Percentiles rank a stretch among this genome's conserved stretches.
phyloP scores from a whole-genome alignment of 2,329 filamentous ascomycete genomes.

The Cladophialophora exuberans region DNA sequence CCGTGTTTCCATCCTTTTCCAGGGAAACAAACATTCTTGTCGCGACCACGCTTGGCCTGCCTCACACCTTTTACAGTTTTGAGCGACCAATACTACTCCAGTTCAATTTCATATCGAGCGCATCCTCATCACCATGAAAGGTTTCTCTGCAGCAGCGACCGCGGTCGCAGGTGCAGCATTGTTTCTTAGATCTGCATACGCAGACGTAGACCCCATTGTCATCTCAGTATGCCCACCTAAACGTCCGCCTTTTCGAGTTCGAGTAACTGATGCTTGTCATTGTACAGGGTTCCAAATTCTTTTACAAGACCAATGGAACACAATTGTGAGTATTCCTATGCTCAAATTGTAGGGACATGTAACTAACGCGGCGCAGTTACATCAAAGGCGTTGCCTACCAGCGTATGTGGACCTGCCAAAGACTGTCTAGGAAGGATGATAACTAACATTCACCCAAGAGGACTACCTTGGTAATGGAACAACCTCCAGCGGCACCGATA shows the following conservation, averaged over 20 bases:
- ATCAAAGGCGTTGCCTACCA: conserved; percentile 97
- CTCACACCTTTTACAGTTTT: conserved; percentile 12
- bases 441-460: conserved; percentile 46
- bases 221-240: conserved; percentile 72
- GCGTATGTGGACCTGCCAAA: conserved; percentile 40
- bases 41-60: conserved; percentile 7
- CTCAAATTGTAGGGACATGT: not conserved
- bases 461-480: conserved; percentile 59
- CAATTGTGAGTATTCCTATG: conserved; percentile 60
- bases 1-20: conserved; percentile 3
- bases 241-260: not conserved
- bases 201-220: conserved; percentile 58
- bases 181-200: conserved; percentile 29
- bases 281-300: conserved; percentile 78
- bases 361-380: conserved; percentile 55
- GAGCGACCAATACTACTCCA: conserved; percentile 3
- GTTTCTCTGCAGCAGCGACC: conserved; percentile 26
- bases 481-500: conserved; percentile 46
- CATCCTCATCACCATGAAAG: conserved; percentile 33
- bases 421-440: not conserved
- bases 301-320: conserved; percentile 78
- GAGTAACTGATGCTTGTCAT: conserved; percentile 29
- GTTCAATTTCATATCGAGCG: conserved; percentile 13
- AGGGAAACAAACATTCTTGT: conserved; percentile 11
- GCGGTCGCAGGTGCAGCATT: conserved; percentile 32